Evolutionary conservation across 2,329 filamentous ascomycete genomes (phyloP).

Genomic region (Didymella pomorum): DNA sequence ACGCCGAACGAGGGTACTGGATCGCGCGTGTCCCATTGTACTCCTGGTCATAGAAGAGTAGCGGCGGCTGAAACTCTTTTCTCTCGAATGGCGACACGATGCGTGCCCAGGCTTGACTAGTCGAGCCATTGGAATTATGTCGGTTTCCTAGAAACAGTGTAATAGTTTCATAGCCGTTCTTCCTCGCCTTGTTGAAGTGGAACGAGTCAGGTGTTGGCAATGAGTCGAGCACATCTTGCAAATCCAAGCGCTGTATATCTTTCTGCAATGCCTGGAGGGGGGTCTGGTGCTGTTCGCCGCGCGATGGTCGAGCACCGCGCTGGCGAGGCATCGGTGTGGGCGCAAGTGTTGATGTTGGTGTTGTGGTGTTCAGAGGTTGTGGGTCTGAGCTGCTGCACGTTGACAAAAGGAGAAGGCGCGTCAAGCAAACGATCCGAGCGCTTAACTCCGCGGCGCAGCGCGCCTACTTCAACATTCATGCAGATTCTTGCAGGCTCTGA

Average conservation of each 20-base stretch:
- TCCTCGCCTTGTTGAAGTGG: not conserved
- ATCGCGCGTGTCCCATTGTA: not conserved
- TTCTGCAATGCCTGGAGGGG: not conserved
- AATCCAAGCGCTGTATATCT: not conserved
- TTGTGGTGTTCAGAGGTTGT: not conserved
- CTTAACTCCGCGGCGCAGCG: slow-evolving; percentile 2
- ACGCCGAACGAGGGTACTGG: slow-evolving; percentile 14
- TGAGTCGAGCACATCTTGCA: slow-evolving; percentile 6
- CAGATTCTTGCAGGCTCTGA: not conserved
- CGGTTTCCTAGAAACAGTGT: slow-evolving; percentile 4
- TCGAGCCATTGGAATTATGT: not conserved
- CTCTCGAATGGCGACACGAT: not conserved
- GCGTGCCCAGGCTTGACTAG: slow-evolving; percentile 8
- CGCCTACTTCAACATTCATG: not conserved
- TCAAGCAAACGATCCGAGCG: slow-evolving; percentile 6
- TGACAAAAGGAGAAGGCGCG: slow-evolving; percentile 11
- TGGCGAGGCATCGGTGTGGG: slow-evolving; percentile 2
- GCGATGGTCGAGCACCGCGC: not conserved
- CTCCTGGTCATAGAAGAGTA: slow-evolving; percentile 9
- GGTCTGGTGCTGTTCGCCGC: not conserved
- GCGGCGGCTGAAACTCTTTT: slow-evolving; percentile 2
- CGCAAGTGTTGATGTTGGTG: slow-evolving; percentile 3
- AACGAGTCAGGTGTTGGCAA: slow-evolving; percentile 5
- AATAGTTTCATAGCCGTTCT: not conserved
- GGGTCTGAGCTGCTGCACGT: slow-evolving; percentile 4